Evolutionary conservation across 2,329 filamentous ascomycete genomes (phyloP), one percentile per base, ranked within the genome.

Genomic region (Xylaria sp.): DNA sequence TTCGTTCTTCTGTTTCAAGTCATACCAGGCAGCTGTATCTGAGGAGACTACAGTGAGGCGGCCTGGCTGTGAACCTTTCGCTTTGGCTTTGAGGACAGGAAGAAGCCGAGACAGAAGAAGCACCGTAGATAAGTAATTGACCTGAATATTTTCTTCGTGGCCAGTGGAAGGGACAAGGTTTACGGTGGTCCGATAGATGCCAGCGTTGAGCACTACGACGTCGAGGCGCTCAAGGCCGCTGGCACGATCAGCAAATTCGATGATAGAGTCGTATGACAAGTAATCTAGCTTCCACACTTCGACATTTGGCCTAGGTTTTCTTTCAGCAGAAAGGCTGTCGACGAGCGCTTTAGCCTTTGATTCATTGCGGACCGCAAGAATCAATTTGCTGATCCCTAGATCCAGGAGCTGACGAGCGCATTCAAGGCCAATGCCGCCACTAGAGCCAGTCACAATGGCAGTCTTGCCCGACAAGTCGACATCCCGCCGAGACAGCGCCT

Each of bases 21-120:
- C 24, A 27, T 27, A 27, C 24, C 24, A 27, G 24, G 24, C 24
- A 0, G 76, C 73, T 1, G 67, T 66, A 47, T 76, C 75, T 1
- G 75, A 77, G n/a, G 71, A 73, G 17, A 77, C 73, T 17, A 78
- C 63, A 9, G 72, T 74, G n/a, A 79, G 24, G 11, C 54, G 42
- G 34, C 36, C 70, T 56, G 67, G 45, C 11, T 55, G 4, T 1
- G 56, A 19, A 19, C 12, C 61, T 19, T 42, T 30, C 0, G 19
- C 19, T 32, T 61, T 61, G 19, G 47, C 47, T 45, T 61, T 53
- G 19, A 53, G 32, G 21, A 53, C 27, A 3, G 58, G 58, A 21
- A 61, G 48, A 7, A 61, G 48, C 9, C 24, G 45, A 36, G 21
- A 4, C 7, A 53, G 14, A 27, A 61, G 58, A 42, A 61, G 19